These are phyloP conservation scores for Trametes sanguinea DNA, from an alignment of 768 basidiomycete species.

Conservation along the genomic window DNA sequence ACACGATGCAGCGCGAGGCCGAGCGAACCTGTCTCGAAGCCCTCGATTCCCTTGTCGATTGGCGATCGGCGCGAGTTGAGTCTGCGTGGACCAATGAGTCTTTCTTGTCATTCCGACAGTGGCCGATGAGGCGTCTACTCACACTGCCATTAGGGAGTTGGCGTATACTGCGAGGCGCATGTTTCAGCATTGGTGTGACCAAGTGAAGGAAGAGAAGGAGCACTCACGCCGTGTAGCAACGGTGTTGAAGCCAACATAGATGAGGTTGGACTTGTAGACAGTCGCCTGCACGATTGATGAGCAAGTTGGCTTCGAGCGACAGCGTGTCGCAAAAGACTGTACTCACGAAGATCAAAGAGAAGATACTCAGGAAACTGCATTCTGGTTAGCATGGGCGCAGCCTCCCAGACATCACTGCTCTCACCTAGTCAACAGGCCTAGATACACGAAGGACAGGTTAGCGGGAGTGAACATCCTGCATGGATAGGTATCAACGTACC, in stretches of 20 bases:
- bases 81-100: background rate
- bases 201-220: too few species aligned
- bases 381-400: background rate
- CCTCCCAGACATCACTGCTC: background rate
- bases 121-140: too few species aligned
- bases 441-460: too few species aligned
- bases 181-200: too few species aligned
- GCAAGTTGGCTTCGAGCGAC: too few species aligned
- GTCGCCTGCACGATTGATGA: too few species aligned
- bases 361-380: background rate
- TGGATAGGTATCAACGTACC: background rate
- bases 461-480: too few species aligned
- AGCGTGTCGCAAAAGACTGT: background rate
- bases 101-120: too few species aligned
- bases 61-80: conserved; percentile 7
- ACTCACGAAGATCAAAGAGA: background rate
- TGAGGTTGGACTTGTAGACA: background rate
- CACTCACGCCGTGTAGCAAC: background rate
- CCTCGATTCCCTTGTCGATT: conserved; percentile 4
- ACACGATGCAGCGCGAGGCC: background rate
- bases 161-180: background rate
- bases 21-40: conserved; percentile 6
- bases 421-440: background rate
- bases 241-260: background rate
- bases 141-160: background rate